Percentiles rank a stretch among this genome's conserved stretches.
These are phyloP conservation scores for Apostasia ramifera DNA, from an alignment of 106 monocot genomes.

Conservation along the genomic window DNA sequence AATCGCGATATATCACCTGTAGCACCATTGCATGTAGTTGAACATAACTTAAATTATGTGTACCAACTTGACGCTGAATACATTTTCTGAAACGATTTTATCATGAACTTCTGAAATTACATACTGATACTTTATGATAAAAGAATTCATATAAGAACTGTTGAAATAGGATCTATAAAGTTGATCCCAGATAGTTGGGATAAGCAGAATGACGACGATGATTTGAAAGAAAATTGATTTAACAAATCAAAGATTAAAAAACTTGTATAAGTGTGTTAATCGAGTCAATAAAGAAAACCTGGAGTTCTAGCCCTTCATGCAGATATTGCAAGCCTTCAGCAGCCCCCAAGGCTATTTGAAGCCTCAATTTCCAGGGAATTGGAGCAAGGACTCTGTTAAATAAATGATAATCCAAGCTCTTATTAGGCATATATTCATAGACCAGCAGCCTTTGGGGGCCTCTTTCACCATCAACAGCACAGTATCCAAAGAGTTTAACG, in stretches of 20 bases:
- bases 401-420: constrained; percentile 71
- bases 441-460: constrained; percentile 55
- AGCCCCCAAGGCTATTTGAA: constrained; percentile 50
- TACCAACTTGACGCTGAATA: neutral
- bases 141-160: no score
- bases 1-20: constrained; percentile 83
- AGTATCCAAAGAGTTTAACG: constrained; percentile 83
- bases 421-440: constrained; percentile 73
- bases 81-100: no score
- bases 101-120: no score
- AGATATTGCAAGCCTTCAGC: constrained; percentile 69
- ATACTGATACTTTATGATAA: no score
- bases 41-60: neutral
- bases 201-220: no score
- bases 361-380: constrained; percentile 57
- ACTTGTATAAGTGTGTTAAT: no score
- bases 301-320: constrained; percentile 71
- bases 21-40: neutral
- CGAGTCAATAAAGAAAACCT: constrained; percentile 24
- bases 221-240: no score
- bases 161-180: no score
- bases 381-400: constrained; percentile 40
- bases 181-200: no score
- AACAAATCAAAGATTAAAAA: no score
- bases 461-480: constrained; percentile 62